phyloP scores from a whole-genome alignment of 192 early-diverging fungal species.

The Entomortierella lignicola region DNA sequence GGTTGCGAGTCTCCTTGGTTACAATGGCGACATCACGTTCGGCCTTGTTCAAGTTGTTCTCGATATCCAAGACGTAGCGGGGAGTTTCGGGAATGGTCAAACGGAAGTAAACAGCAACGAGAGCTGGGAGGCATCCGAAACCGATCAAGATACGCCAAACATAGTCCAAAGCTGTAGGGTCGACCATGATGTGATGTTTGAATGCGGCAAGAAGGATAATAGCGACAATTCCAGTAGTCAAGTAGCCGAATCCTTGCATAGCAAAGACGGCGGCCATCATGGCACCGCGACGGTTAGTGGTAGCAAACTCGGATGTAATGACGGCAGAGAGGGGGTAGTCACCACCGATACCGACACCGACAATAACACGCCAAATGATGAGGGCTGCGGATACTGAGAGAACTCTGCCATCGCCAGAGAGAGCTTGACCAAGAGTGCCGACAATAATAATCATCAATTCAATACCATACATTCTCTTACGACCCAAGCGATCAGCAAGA shows the following conservation, averaged over 20 bases:
- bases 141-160: conserved; percentile 94
- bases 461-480: conserved; percentile 91
- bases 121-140: conserved; percentile 84
- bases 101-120: conserved; percentile 91
- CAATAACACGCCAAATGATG: conserved; percentile 89
- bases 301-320: conserved; percentile 95
- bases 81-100: conserved; percentile 95
- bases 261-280: conserved; percentile 93
- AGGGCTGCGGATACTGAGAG: conserved; percentile 74
- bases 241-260: conserved; percentile 93
- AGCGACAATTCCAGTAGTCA: conserved; percentile 82
- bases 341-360: conserved; percentile 95
- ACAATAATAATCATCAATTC: conserved; percentile 94
- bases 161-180: conserved; percentile 76
- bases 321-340: conserved; percentile 96
- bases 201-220: conserved; percentile 79
- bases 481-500: conserved; percentile 88
- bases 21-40: conserved; percentile 59
- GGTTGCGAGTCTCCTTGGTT: conserved; percentile 58
- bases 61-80: conserved; percentile 80
- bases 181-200: conserved; percentile 71
- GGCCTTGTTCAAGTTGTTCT: conserved; percentile 76
- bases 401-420: conserved; percentile 76
- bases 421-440: conserved; percentile 83
- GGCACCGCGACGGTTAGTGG: conserved; percentile 83